Percentiles rank a stretch among this genome's conserved stretches.
phyloP scores from a whole-genome alignment of 768 basidiomycete species.

The Suillus hirtellus region DNA sequence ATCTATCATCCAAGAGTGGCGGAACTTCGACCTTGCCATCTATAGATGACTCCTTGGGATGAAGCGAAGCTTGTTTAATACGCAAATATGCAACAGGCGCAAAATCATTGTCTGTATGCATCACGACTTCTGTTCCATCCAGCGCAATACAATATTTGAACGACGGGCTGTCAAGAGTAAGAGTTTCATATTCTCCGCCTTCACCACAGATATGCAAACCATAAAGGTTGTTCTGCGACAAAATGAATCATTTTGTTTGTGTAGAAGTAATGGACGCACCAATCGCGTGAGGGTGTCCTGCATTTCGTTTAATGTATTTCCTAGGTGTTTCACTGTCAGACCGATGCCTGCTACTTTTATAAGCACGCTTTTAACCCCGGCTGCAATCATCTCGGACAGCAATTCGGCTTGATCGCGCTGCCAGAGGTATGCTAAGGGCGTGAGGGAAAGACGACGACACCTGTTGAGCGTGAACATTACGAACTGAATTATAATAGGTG shows the following conservation, averaged over 20 bases:
- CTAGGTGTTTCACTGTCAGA: conserved; percentile 73
- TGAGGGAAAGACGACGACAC: conserved; percentile 77
- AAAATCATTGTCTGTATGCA: conserved; percentile 79
- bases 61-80: conserved; percentile 67
- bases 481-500: neutral
- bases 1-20: conserved; percentile 44
- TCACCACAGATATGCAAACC: conserved; percentile 96
- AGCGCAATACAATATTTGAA: conserved; percentile 78
- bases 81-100: conserved; percentile 91
- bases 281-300: conserved; percentile 69
- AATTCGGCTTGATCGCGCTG: conserved; percentile 87
- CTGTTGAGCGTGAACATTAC: conserved; percentile 38
- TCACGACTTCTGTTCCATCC: conserved; percentile 68
- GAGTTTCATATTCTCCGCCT: conserved; percentile 96
- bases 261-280: conserved; percentile 40
- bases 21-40: conserved; percentile 41
- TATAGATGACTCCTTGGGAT: conserved; percentile 43
- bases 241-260: neutral
- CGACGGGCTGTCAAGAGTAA: conserved; percentile 87
- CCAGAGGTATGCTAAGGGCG: conserved; percentile 89
- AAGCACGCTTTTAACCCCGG: conserved; percentile 76
- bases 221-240: conserved; percentile 67
- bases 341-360: conserved; percentile 98
- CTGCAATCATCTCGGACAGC: conserved; percentile 81
- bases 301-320: conserved; percentile 74